Evolutionary conservation across 2,329 filamentous ascomycete species (phyloP), one percentile per base, ranked within the genome.

Genomic region (Colletotrichum lindemuthianum): DNA sequence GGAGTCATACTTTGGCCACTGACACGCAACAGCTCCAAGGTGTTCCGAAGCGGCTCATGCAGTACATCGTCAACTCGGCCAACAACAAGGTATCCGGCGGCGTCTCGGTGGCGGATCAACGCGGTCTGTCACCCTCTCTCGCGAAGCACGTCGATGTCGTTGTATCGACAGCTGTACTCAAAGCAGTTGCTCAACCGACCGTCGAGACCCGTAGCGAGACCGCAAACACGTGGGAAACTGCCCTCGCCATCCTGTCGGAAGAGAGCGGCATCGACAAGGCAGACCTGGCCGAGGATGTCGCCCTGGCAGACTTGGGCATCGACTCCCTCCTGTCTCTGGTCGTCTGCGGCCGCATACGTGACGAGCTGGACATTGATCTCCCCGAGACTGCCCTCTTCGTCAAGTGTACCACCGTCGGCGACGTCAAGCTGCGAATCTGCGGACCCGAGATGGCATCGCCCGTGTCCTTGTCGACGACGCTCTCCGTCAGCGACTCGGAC

Each of bases 91-190:
- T 78, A 10, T 48, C 44, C 1, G 76, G 75, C 65, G 76, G 79
- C 65, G 77, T 82, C 32, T 81, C 80, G 0, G 73, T 76, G 11
- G 73, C 77, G 39, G 73, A 73, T 43, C 77, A 79, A 61, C 81
- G 84, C 59, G 88, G 76, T 91, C 91, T 80, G 85, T 87, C 73
- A 82, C 86, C 69, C 89, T 90, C 58, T 88, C 89, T 40, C 88
- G 89, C 70, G 85, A 86, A 70, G 81, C 71, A 78, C 32, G 67
- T 75, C 54, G 69, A 77, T 43, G 74, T 77, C 43, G 74, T 77
- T 49, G 24, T 4, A 24, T 24, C 24, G 4, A 70, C 76, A 40
- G 69, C 77, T 47, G 70, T 75, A 36, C 69, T 75, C 40, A 75
- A 79, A 66, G 75, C 79, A 32, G 68, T 73, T 3, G 70, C 74